Conservation (phyloP, 2,329 filamentous ascomycete species). For the Macroventuria anomochaeta region DNA sequence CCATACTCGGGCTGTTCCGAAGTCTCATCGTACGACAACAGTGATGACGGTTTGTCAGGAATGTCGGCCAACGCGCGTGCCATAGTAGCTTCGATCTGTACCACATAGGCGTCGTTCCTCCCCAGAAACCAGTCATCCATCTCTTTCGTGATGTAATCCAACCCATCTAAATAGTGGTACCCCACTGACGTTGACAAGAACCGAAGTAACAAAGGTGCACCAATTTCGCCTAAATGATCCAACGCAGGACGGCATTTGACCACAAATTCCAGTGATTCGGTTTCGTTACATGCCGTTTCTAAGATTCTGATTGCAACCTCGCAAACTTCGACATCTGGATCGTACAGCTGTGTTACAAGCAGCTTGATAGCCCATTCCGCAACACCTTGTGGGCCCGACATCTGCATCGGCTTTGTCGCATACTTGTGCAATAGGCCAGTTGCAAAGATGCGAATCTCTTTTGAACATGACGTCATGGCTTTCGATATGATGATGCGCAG, state of each 20-base stretch:
- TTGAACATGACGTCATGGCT: constrained; percentile 87
- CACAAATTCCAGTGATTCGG: constrained; percentile 89
- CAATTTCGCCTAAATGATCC: constrained; percentile 95
- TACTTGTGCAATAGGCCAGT: constrained; percentile 89
- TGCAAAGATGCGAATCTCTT: constrained; percentile 87
- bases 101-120: constrained; percentile 94
- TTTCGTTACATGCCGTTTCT: constrained; percentile 95
- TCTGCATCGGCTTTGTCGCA: constrained; percentile 66
- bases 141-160: constrained; percentile 98
- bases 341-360: constrained; percentile 97
- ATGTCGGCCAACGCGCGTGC: constrained; percentile 77
- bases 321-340: constrained; percentile 95
- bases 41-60: constrained; percentile 63
- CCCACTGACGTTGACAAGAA: constrained; percentile 96
- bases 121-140: constrained; percentile 99
- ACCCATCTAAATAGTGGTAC: constrained; percentile 93
- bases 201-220: constrained; percentile 86
- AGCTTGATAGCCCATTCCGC: constrained; percentile 96
- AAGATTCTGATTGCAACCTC: constrained; percentile 96
- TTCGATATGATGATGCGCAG: constrained; percentile 92
- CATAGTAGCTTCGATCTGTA: constrained; percentile 92
- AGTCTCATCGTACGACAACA: constrained; percentile 52
- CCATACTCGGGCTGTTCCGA: constrained; percentile 59
- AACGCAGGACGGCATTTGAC: constrained; percentile 94
- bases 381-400: constrained; percentile 59